Conservation (phyloP, 1,139 yeast species). For the Diutina scorzettiae region DNA sequence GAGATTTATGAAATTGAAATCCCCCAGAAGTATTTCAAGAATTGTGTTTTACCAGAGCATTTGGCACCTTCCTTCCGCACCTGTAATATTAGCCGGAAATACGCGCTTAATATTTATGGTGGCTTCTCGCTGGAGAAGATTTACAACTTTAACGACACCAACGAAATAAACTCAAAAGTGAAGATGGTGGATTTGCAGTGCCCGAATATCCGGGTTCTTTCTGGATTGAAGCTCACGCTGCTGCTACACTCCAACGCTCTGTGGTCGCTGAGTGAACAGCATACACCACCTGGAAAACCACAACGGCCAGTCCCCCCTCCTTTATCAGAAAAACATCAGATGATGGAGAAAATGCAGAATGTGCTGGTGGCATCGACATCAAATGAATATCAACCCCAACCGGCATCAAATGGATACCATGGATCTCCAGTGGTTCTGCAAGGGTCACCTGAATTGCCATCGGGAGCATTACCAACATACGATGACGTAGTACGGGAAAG, state of each 20-base stretch:
- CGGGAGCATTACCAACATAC: slow-evolving; percentile 9
- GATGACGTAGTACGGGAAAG: slow-evolving; percentile 8
- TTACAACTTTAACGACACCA: slow-evolving; percentile 11
- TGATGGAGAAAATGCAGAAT: background rate
- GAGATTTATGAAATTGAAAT: slow-evolving; percentile 33
- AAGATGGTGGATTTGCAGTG: slow-evolving; percentile 22
- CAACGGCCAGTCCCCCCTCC: background rate
- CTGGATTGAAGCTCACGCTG: slow-evolving; percentile 21
- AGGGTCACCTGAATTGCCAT: background rate
- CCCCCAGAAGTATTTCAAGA: slow-evolving; percentile 26
- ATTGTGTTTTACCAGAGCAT: slow-evolving; percentile 35
- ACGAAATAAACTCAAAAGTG: slow-evolving; percentile 14
- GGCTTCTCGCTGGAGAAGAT: slow-evolving; percentile 22
- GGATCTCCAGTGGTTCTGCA: too few relatives aligned
- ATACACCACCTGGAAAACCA: background rate
- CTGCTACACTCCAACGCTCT: slow-evolving; percentile 2
- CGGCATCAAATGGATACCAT: too few relatives aligned
- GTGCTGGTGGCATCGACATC: too few relatives aligned
- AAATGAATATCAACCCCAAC: too few relatives aligned
- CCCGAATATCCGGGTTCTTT: slow-evolving; percentile 26
- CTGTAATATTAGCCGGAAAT: slow-evolving; percentile 44
- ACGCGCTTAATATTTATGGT: slow-evolving; percentile 30
- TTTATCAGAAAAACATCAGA: background rate
- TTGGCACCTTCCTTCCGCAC: slow-evolving; percentile 45
- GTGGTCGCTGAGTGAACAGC: background rate